Percentiles rank a stretch among this genome's conserved stretches.
Evolutionary conservation across 805 yeast genomes (phyloP).

Genomic region (Suhomyces pyralidae): DNA sequence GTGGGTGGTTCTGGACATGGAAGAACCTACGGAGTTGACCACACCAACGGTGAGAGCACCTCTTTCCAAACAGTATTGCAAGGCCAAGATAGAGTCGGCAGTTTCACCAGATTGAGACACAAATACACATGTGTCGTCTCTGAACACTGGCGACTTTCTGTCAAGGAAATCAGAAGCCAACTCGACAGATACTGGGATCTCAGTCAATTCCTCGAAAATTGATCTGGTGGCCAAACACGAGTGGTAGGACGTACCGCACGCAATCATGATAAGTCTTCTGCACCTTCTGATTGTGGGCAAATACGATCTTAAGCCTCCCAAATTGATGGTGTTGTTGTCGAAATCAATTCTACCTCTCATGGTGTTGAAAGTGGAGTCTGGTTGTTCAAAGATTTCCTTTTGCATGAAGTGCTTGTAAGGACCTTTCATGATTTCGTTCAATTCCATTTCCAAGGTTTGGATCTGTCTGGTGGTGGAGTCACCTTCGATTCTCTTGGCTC

Average conservation of each 20-base stretch:
- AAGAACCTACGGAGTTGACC: constrained; percentile 95
- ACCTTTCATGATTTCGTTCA: constrained; percentile 98
- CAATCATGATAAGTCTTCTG: constrained; percentile 95
- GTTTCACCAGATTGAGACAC: constrained; percentile 99
- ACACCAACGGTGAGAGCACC: constrained; percentile 98
- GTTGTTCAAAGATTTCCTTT: constrained; percentile 98
- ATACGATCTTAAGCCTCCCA: constrained; percentile 88
- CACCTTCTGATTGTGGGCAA: constrained; percentile 89
- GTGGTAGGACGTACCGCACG: constrained; percentile 99
- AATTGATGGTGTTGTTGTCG: constrained; percentile 65
- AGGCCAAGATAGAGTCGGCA: constrained; percentile 93
- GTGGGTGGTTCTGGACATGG: constrained; percentile 93
- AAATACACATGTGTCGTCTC: constrained; percentile 96
- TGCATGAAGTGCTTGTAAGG: constrained; percentile 96
- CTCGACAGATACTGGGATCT: constrained; percentile 89
- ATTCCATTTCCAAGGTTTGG: constrained; percentile 94
- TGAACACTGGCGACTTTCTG: constrained; percentile 92
- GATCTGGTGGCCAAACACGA: constrained; percentile 97
- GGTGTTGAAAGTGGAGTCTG: constrained; percentile 95
- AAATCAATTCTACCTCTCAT: constrained; percentile 99
- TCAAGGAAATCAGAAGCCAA: constrained; percentile 94
- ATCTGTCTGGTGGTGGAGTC: constrained; percentile 94
- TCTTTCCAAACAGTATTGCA: constrained; percentile 92
- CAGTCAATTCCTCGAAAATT: constrained; percentile 93
- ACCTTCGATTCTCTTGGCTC: constrained; percentile 78